Conservation (phyloP, 2,329 filamentous ascomycete species). For the Pseudogymnoascus pannorum region DNA sequence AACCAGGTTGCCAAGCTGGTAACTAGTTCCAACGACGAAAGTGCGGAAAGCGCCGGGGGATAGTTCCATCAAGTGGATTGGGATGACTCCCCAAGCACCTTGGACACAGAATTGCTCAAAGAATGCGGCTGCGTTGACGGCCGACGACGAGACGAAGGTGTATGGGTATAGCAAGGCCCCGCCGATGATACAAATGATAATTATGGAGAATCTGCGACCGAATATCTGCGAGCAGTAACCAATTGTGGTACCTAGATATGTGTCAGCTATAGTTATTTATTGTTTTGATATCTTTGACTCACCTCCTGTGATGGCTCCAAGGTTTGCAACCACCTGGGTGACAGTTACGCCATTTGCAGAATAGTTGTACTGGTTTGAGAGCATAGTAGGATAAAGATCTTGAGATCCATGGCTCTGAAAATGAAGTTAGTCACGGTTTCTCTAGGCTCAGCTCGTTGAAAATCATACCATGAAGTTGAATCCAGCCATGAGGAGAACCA, state of each 20-base stretch:
- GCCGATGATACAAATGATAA: constrained; percentile 56
- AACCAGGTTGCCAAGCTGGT: constrained; percentile 70
- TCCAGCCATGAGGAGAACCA: constrained; percentile 80
- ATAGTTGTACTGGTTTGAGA: constrained; percentile 46
- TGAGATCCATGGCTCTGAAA: constrained; percentile 25
- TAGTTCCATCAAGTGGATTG: constrained; percentile 68
- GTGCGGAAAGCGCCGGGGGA: constrained; percentile 64
- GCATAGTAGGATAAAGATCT: constrained; percentile 54
- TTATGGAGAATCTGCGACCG: constrained; percentile 61
- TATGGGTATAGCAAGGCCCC: constrained; percentile 80
- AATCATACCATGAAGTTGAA: constrained; percentile 85
- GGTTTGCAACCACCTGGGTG: constrained; percentile 64
- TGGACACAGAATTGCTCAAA: constrained; percentile 77
- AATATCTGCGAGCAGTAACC: constrained; percentile 60
- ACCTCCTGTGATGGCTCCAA: constrained; percentile 64
- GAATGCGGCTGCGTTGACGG: constrained; percentile 72
- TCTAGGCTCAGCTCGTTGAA: too few relatives aligned
- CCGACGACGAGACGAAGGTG: constrained; percentile 55
- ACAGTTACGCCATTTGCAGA: constrained; percentile 46
- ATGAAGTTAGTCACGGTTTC: background rate
- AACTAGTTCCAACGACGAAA: constrained; percentile 62
- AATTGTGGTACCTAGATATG: constrained; percentile 45
- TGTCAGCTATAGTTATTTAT: background rate
- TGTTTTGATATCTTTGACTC: background rate
- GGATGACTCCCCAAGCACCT: constrained; percentile 68